Percentiles rank a stretch among this genome's conserved stretches.
These are phyloP conservation scores for Peniophora sp. DNA, from an alignment of 1,284 basidiomycete genomes.

Conservation along the genomic window DNA sequence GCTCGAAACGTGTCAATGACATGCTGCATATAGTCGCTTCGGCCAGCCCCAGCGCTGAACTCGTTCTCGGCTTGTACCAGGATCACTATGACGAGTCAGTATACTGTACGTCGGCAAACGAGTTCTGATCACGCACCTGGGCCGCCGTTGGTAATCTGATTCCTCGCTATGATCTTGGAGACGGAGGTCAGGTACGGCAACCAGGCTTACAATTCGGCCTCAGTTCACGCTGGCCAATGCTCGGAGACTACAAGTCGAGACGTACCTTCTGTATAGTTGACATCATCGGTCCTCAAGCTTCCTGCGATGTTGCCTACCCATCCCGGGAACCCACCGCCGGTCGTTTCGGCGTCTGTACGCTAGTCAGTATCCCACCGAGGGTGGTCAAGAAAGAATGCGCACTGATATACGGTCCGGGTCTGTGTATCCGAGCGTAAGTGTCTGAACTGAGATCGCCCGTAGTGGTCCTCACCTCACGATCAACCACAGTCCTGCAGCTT, in stretches of 20 bases:
- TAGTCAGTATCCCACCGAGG: background rate
- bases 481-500: slow-evolving; percentile 45
- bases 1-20: slow-evolving; percentile 37
- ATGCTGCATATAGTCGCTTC: slow-evolving; percentile 41
- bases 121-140: slow-evolving; percentile 25
- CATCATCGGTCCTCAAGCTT: slow-evolving; percentile 38
- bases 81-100: slow-evolving; percentile 23
- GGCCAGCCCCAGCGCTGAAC: slow-evolving; percentile 33
- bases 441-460: background rate
- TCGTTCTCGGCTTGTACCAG: slow-evolving; percentile 56
- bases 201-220: slow-evolving; percentile 31
- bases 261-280: slow-evolving; percentile 34
- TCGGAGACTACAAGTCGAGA: background rate
- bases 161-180: slow-evolving; percentile 37
- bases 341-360: slow-evolving; percentile 39
- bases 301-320: slow-evolving; percentile 43
- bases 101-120: background rate
- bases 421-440: slow-evolving; percentile 14
- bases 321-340: slow-evolving; percentile 51
- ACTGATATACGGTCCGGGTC: slow-evolving; percentile 47
- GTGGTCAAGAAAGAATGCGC: slow-evolving; percentile 6
- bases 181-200: slow-evolving; percentile 45
- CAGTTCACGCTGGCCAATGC: background rate
- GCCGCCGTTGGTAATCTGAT: slow-evolving; percentile 46
- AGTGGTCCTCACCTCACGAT: slow-evolving; percentile 31